Base-by-base conservation (phyloP, 768 basidiomycete species). In the Termitomyces sp. region DNA sequence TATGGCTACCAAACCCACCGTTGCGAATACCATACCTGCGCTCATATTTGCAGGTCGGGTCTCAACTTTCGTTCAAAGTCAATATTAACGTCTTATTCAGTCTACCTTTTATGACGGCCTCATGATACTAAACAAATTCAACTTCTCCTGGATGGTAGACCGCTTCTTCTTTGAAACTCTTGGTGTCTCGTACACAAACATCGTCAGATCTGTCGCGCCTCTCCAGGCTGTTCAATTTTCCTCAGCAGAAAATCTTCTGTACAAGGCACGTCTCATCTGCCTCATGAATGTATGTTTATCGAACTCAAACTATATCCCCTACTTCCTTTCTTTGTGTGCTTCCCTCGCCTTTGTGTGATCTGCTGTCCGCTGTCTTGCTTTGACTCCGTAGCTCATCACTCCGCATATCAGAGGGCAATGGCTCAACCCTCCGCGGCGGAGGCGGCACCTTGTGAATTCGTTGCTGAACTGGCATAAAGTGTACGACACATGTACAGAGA, bases 401-500 rank as follows among this genome's bases (percentile, higher is more conserved):
- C 78, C 79, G 10, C 81, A 86, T 56, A 72, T 86, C 54, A 80
- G 79, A 66, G 82, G 81, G 0, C 73, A 79, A 39, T 92, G 87
- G 83, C 78, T 74, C 52, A 92, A 91, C 63, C 85, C 84, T 8
- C 76, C 87, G 2, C 77, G 90, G 47, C 78, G 84, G 52, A 77
- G 90, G 44, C 75, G 90, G 49, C 77, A 81, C 64, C 76, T 88
- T 29, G 79, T 84, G 73, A 87, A 86, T 61, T 76, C 81, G 0
- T 66, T 88, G 34, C 62, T 84, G 3, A 81, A 85, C 34, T 88
- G 88, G 87, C 89, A 91, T 56, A 63, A 72, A 12, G 63, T 88
- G 2, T 87, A 87, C 60, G 81, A 85, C 50, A 60, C 72, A 0
- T 67, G 83, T 13, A 48, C 65, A 10, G 70, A 72, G 15, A 69